Conservation (phyloP, 2,329 filamentous ascomycete genomes). For the Colletotrichum eremochloae region DNA sequence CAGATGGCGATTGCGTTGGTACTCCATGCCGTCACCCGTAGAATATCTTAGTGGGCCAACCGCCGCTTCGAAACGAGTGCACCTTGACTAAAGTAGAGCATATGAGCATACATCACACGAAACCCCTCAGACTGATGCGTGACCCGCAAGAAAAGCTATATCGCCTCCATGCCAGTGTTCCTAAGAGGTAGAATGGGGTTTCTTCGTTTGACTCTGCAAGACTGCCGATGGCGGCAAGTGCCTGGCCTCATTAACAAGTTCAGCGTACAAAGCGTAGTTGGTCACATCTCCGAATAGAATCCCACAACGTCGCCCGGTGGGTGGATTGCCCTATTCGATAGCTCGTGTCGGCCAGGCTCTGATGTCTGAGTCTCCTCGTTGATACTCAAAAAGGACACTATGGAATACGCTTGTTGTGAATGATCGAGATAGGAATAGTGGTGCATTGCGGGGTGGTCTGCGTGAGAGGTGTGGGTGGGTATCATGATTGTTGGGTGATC, state of each 20-base stretch:
- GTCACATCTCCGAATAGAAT: background rate
- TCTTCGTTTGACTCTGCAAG: background rate
- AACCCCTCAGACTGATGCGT: background rate
- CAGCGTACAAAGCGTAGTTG: background rate
- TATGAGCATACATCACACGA: background rate
- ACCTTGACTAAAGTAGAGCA: no score
- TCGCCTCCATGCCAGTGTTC: background rate
- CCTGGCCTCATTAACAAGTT: background rate
- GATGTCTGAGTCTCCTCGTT: background rate
- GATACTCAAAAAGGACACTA: background rate
- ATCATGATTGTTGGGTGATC: background rate
- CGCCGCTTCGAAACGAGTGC: background rate
- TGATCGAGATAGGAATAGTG: slow-evolving; percentile 4
- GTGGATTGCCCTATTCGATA: background rate
- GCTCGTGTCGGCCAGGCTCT: background rate
- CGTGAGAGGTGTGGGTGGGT: slow-evolving; percentile 24
- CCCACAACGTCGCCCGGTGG: background rate
- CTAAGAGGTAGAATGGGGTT: background rate
- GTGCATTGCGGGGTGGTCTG: slow-evolving; percentile 31
- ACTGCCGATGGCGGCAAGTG: slow-evolving; percentile 3
- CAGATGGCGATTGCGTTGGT: background rate
- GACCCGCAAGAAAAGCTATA: background rate
- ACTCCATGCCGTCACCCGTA: background rate
- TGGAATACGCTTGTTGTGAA: background rate
- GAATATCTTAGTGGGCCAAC: background rate